Percentiles rank a stretch among this genome's conserved stretches.
Evolutionary conservation across 441 rosid genomes (phyloP).

Genomic region (Eruca vesicaria): DNA sequence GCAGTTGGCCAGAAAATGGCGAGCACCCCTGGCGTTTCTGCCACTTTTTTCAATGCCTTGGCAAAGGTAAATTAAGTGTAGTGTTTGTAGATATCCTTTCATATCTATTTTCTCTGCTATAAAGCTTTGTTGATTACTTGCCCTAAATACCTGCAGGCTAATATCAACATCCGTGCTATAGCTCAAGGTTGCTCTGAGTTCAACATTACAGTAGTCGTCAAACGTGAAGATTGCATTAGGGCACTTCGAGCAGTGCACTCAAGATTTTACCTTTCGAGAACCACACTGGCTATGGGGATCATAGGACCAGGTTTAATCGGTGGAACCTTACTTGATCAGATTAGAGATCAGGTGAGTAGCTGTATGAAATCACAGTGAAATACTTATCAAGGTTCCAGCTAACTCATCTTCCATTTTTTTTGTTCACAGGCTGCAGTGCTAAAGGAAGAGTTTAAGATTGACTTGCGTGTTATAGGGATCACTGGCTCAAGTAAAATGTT

Average conservation of each 20-base stretch:
- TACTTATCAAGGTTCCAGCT: neutral
- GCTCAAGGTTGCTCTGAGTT: slow-evolving; percentile 99
- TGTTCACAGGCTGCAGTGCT: slow-evolving; percentile 72
- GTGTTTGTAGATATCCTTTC: neutral
- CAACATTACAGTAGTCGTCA: slow-evolving; percentile 80
- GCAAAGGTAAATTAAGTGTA: slow-evolving; percentile 63
- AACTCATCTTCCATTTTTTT: neutral
- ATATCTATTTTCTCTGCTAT: neutral
- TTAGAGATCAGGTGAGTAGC: slow-evolving; percentile 72
- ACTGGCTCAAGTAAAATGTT: slow-evolving; percentile 82
- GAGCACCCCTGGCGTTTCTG: slow-evolving; percentile 94
- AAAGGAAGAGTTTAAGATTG: slow-evolving; percentile 90
- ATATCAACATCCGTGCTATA: slow-evolving; percentile 84
- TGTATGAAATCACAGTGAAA: neutral
- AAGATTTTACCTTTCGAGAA: slow-evolving; percentile 85
- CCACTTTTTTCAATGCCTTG: slow-evolving; percentile 85
- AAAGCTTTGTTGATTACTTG: neutral
- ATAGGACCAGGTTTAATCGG: slow-evolving; percentile 93
- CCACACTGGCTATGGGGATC: slow-evolving; percentile 86
- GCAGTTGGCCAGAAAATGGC: slow-evolving; percentile 99
- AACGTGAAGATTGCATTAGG: slow-evolving; percentile 68
- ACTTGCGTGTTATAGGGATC: slow-evolving; percentile 92
- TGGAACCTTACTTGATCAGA: slow-evolving; percentile 84
- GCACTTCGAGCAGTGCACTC: slow-evolving; percentile 94
- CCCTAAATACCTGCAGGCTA: slow-evolving; percentile 61